Conservation (phyloP, 2,329 filamentous ascomycete species). For the Talaromyces piceae region DNA sequence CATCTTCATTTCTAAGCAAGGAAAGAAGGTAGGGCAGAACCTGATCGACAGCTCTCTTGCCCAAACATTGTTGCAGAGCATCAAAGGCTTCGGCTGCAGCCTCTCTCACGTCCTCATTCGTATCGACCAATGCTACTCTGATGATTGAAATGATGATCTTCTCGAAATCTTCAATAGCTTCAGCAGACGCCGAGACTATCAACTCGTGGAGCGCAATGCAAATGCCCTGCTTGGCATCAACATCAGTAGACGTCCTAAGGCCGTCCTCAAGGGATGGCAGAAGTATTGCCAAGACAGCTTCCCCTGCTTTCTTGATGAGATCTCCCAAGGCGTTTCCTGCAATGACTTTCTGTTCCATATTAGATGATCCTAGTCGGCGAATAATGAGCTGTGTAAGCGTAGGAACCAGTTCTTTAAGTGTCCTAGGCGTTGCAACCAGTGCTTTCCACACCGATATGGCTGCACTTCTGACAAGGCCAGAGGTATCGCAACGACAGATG, state of each 20-base stretch:
- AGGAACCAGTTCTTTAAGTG: constrained; percentile 89
- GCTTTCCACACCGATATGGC: constrained; percentile 96
- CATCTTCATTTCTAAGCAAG: constrained; percentile 74
- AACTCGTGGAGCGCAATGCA: constrained; percentile 93
- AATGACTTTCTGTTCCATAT: constrained; percentile 98
- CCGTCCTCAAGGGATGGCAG: constrained; percentile 90
- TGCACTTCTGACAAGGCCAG: constrained; percentile 78
- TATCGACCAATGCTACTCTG: constrained; percentile 83
- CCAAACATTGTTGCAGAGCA: constrained; percentile 83
- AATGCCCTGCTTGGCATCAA: constrained; percentile 92
- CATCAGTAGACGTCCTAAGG: constrained; percentile 77
- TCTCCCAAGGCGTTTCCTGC: constrained; percentile 95
- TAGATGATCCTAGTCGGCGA: constrained; percentile 83
- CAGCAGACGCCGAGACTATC: constrained; percentile 78
- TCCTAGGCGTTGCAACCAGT: constrained; percentile 82
- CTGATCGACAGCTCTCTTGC: constrained; percentile 91
- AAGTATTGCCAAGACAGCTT: constrained; percentile 79
- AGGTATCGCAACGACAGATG: constrained; percentile 95
- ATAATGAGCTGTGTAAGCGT: constrained; percentile 94
- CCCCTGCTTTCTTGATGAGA: constrained; percentile 92
- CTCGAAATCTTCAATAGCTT: constrained; percentile 88
- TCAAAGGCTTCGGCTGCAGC: constrained; percentile 97
- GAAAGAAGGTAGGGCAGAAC: constrained; percentile 87
- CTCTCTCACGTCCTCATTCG: constrained; percentile 82
- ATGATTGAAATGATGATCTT: constrained; percentile 93